Evolutionary conservation across 345 rosid species (phyloP), one percentile per base, ranked within the genome.

Genomic region (Salix koriyanagi): DNA sequence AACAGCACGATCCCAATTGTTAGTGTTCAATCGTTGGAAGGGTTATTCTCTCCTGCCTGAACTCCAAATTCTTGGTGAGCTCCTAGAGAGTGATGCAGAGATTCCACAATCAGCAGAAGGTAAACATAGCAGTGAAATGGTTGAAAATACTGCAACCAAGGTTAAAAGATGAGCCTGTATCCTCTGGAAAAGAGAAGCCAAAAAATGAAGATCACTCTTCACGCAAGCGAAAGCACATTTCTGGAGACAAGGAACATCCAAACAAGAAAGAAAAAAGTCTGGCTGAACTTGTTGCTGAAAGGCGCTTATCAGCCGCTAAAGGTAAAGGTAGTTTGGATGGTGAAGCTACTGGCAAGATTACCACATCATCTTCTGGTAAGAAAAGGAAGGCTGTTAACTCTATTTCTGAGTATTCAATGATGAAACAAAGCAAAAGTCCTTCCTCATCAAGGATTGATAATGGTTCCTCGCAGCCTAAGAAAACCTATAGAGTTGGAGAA

Each of bases 11-110:
- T 90, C 97, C 72, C 90, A 83, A 71, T 68, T 92, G 75, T 81
- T 86, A 78, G 91, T 95, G 67, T 90, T 90, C 79, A 75, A 75
- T 80, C 88, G 82, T 34, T 91, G 91, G 94, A 94, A 88, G 84
- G 95, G 95, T 60, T 86, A 79, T 74, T 46, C 80, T 26, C 79
- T 79, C 30, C 87, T 92, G 67, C 95, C 95, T 2, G 87, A 85
- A 83, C 81, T 90, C 72, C 84, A 78, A 83, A 52, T 81, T 30
- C 83, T 88, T 50, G 77, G 74, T 36, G 88, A 87, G 26, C 76
- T 84, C 77, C 74, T 80, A 69, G 90, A 88, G 83, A 76, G 82
- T 60, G 87, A 86, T 67, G 87, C 82, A 25, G 88, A 88, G 61
- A 72, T 83, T 72, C 77, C 85, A 65, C 75, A 44, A 58, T 62